Base-by-base conservation (phyloP, 2,329 filamentous ascomycete species). In the Ustulina deusta region DNA sequence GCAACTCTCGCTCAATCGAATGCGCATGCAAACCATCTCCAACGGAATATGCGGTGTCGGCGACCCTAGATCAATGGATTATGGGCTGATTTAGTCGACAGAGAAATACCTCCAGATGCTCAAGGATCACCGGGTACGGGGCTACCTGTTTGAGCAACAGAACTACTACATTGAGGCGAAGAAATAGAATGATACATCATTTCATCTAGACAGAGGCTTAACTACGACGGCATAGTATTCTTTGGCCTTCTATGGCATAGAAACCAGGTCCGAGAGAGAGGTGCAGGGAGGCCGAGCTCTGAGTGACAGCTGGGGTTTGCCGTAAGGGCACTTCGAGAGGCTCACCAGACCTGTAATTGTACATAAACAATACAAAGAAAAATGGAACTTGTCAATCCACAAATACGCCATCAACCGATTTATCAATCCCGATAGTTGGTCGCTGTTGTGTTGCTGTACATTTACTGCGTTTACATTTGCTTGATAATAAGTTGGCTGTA, bases 71-170 rank as follows among this genome's bases (percentile, higher is more conserved):
- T 44, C 25, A 6, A 29, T n/a, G 20, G 11, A 44, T 38, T 29
- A 42, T 55, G 17, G 44, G 13, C 74, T 75, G 48, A 75, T 54
- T 56, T 7, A 15, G 10, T 32, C n/a, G 49, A 59, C 65, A 78
- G 77, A 78, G 72, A 89, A 91, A 78, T 96, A 95, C 78, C 85
- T 96, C 71, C 87, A 93, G 80, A 83, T 95, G 73, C 83, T 96
- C 74, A 91, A 91, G 82, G 86, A 91, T 71, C 86, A 91, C 76
- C 91, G 92, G 82, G 86, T 95, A 79, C 91, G 89, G 83, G 93
- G 93, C 67, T 93, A 92, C 80, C 83, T 93, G 71, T 94, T 93
- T 75, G 83, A 93, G 77, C 92, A 94, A 82, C 90, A 92, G 78
- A 93, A 94, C 83, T 93, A 93, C 81, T 93, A 93, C 81, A 78